These are phyloP conservation scores for Skeletonema tropicum DNA, from an alignment of 108 stramenopile species.

Conservation along the genomic window DNA sequence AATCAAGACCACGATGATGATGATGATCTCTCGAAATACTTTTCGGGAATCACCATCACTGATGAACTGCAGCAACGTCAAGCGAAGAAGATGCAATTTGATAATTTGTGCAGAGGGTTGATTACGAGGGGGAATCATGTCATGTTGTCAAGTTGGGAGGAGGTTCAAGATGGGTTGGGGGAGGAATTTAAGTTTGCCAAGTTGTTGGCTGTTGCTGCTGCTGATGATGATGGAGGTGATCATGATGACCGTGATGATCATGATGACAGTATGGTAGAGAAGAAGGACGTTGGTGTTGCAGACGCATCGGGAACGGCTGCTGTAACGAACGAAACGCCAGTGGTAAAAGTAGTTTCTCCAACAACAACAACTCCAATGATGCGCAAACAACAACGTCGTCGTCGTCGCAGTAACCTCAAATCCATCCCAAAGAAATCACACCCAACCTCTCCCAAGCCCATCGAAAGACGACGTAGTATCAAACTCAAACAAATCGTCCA, in stretches of 20 bases:
- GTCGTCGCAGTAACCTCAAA: slow-evolving; percentile 5
- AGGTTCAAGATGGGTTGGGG: slow-evolving; percentile 11
- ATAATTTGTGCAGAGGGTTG: slow-evolving; percentile 6
- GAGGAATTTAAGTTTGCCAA: slow-evolving; percentile 6
- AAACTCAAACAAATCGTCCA: neutral
- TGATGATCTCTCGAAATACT: neutral
- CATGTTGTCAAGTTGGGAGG: slow-evolving; percentile 29
- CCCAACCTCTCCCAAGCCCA: slow-evolving; percentile 5
- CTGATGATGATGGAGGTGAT: too few species aligned
- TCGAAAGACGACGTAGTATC: neutral
- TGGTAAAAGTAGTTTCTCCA: neutral
- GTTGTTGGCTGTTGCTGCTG: too few species aligned
- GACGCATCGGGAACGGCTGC: neutral
- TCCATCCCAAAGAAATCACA: slow-evolving; percentile 21
- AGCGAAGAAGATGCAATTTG: slow-evolving; percentile 4
- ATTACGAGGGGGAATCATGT: slow-evolving; percentile 21
- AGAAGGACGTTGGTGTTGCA: neutral
- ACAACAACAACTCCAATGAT: neutral
- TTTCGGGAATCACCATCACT: neutral
- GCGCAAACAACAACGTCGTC: neutral
- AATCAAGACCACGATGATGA: neutral
- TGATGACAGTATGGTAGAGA: neutral
- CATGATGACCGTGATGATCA: neutral
- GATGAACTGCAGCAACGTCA: slow-evolving; percentile 1
- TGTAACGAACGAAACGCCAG: neutral